phyloP scores from a whole-genome alignment of 2,329 filamentous ascomycete genomes.

The Cladophialophora yegresii region DNA sequence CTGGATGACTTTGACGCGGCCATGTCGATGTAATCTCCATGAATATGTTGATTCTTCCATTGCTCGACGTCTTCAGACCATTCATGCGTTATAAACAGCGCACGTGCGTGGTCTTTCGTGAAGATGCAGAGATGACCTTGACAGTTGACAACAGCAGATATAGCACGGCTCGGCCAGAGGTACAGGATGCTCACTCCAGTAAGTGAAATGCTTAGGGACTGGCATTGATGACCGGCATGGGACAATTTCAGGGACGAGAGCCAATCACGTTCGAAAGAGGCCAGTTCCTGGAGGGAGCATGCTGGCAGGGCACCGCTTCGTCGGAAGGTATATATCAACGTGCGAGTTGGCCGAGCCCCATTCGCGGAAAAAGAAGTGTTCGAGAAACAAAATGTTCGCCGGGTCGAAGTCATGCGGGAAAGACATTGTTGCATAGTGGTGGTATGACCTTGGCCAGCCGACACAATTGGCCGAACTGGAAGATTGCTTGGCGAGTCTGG shows the following conservation, averaged over 20 bases:
- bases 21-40: not conserved
- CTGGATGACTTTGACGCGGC: constrained; percentile 1
- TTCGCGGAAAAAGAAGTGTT: constrained; percentile 15
- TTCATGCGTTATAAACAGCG: not conserved
- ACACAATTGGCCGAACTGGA: not conserved
- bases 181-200: constrained; percentile 1
- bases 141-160: not conserved
- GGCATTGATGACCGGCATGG: constrained; percentile 10
- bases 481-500: not conserved
- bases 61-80: not conserved
- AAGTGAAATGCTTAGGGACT: not conserved
- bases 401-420: constrained; percentile 1
- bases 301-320: not conserved
- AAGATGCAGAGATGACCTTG: constrained; percentile 5
- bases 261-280: constrained; percentile 9
- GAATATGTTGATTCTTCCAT: not conserved
- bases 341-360: constrained; percentile 12
- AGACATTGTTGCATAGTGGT: not conserved
- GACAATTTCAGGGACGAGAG: constrained; percentile 4
- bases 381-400: not conserved
- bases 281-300: not conserved
- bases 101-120: constrained; percentile 1
- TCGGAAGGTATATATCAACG: constrained; percentile 19
- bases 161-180: not conserved
- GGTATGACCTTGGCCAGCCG: not conserved